Evolutionary conservation across 2,329 filamentous ascomycete species (phyloP).

Genomic region (Penicillium crustosum): DNA sequence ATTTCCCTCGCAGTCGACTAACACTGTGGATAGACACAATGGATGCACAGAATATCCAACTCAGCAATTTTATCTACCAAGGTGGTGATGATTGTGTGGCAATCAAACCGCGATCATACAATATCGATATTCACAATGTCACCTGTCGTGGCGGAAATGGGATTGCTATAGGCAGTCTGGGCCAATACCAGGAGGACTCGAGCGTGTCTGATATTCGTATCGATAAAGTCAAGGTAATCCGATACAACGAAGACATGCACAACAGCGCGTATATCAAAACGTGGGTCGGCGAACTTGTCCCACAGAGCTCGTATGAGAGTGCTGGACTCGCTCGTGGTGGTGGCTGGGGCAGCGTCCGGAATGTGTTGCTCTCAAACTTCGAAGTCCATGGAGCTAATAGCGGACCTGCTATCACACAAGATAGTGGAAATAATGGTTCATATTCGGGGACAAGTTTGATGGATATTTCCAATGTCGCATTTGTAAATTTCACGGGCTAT

Average conservation of each 20-base stretch:
- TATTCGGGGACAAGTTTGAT: conserved; percentile 52
- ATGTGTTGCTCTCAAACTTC: conserved; percentile 56
- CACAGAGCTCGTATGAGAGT: conserved; percentile 51
- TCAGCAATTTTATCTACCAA: conserved; percentile 55
- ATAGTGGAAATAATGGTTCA: conserved; percentile 53
- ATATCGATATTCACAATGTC: conserved; percentile 55
- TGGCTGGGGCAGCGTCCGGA: conserved; percentile 55
- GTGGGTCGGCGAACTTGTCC: conserved; percentile 52
- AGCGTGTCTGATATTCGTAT: conserved; percentile 53
- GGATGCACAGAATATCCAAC: conserved; percentile 52
- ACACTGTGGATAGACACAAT: conserved; percentile 47
- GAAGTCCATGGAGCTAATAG: conserved; percentile 46
- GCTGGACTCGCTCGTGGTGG: conserved; percentile 51
- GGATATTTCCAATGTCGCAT: conserved; percentile 51
- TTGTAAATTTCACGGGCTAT: conserved; percentile 55
- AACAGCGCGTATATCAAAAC: conserved; percentile 58
- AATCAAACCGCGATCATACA: conserved; percentile 62
- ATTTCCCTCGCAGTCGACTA: background rate
- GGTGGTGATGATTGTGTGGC: conserved; percentile 63
- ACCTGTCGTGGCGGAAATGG: conserved; percentile 57
- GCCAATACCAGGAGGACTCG: conserved; percentile 57
- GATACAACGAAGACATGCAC: conserved; percentile 50
- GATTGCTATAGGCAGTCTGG: conserved; percentile 53
- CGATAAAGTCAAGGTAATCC: conserved; percentile 47
- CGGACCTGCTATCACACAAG: conserved; percentile 49